These are phyloP conservation scores for Cordyceps javanica DNA, from an alignment of 2,329 filamentous ascomycete genomes.

Conservation along the genomic window DNA sequence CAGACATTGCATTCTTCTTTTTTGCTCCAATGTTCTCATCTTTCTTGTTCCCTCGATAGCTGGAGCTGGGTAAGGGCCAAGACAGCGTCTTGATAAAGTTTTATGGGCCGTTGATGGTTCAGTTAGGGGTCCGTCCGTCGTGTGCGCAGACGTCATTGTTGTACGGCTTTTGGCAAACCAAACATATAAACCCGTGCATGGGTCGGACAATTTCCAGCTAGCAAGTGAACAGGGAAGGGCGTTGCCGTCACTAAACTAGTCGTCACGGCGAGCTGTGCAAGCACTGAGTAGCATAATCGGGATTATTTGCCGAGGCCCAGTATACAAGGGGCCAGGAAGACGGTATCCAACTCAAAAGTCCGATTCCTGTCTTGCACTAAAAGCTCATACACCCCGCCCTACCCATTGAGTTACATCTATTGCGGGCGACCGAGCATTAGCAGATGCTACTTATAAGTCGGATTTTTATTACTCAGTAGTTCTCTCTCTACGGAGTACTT, in stretches of 20 bases:
- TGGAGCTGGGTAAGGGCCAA: no score
- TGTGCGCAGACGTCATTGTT: neutral
- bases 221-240: no score
- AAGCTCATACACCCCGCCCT: neutral
- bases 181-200: neutral
- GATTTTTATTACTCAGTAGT: neutral
- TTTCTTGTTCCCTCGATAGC: no score
- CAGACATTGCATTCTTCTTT: no score
- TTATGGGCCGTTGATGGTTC: slow-evolving; percentile 7
- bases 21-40: no score
- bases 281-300: no score
- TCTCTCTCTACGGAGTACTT: no score
- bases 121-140: neutral
- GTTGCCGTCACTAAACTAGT: no score
- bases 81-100: neutral
- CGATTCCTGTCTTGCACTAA: slow-evolving; percentile 2
- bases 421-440: neutral
- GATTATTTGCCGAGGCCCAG: neutral
- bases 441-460: neutral
- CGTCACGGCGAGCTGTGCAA: no score
- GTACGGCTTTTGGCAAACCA: neutral
- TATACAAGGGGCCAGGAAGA: neutral
- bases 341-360: slow-evolving; percentile 2
- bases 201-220: neutral
- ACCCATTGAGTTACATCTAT: neutral